Evolutionary conservation across 495 filamentous ascomycete species (phyloP), one percentile per base, ranked within the genome.

Genomic region (Stereocaulon alpinum): DNA sequence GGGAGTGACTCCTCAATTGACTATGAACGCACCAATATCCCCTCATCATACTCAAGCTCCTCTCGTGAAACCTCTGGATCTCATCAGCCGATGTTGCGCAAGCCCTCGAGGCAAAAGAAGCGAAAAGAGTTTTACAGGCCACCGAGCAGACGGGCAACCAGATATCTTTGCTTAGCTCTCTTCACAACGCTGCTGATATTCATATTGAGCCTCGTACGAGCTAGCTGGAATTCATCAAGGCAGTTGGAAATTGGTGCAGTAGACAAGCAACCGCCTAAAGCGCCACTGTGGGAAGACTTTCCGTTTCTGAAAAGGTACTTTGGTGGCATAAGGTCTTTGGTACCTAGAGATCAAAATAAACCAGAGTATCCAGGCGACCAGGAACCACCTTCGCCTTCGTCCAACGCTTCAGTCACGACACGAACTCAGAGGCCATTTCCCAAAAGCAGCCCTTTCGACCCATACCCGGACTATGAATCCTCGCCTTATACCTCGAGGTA

Each of bases 291-390:
- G 91, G 87, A 94, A 67, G 76, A 74, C 5, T 96, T 94, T 68
- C 82, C 82, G 1, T 90, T 93, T 67, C 71, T 96, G 58, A 83
- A 79, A 49, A 77, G 90, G 56, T 96, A 96, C 68, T 86, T 93
- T 69, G 91, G 91, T 17, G 91, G 91, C 0, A 76, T 96, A 48
- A 75, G 80, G 60, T 83, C 75, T 2, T 64, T 95, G 60, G 80
- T 87, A 0, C 68, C 81, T 9, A 74, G 82, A 47, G 66, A 70
- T 17, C 72, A 86, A 12, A 88, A 86, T 59, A 69, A 76, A 1
- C 84, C 91, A 12, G 87, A 96, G 67, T 96, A 90, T 68, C 89
- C 89, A 32, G 56, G 58, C 44, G 66, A 68, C 45, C 59, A 71
- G 2, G 71, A 72, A 34, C 80, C 80, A 22, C 69, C 72, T 40